Conservation (phyloP, 2,329 filamentous ascomycete species). For the Epichloe coenophiala region DNA sequence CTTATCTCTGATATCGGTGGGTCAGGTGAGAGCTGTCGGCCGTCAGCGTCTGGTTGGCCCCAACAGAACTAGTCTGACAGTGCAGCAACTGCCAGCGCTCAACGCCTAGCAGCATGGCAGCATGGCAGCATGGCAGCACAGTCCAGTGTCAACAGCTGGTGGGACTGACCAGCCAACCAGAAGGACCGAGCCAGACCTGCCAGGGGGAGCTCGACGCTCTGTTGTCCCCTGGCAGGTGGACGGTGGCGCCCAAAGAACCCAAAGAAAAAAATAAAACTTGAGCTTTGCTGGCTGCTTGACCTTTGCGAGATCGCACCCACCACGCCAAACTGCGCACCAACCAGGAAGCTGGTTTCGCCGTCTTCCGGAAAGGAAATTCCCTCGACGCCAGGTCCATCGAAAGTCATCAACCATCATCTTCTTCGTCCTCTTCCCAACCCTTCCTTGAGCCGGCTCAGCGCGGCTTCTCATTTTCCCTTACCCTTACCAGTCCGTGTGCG, state of each 20-base stretch:
- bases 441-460: neutral
- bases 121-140: too few relatives aligned
- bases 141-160: too few relatives aligned
- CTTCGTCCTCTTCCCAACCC: neutral
- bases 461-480: neutral
- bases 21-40: neutral
- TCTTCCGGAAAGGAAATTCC: slow-evolving; percentile 10
- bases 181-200: too few relatives aligned
- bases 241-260: neutral
- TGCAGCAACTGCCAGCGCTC: too few relatives aligned
- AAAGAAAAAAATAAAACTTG: slow-evolving; percentile 8
- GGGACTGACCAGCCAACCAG: too few relatives aligned
- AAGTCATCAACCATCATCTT: slow-evolving; percentile 6
- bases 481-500: neutral
- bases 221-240: too few relatives aligned
- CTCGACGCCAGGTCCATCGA: slow-evolving; percentile 5
- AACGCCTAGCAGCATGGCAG: too few relatives aligned
- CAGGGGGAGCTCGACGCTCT: too few relatives aligned
- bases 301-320: slow-evolving; percentile 1
- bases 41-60: neutral
- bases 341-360: slow-evolving; percentile 9
- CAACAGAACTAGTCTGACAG: too few relatives aligned
- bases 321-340: slow-evolving; percentile 1
- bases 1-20: neutral
- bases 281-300: neutral